These are phyloP conservation scores for Marasmius tenuissimus DNA, from an alignment of 1,284 basidiomycete species.

Conservation along the genomic window DNA sequence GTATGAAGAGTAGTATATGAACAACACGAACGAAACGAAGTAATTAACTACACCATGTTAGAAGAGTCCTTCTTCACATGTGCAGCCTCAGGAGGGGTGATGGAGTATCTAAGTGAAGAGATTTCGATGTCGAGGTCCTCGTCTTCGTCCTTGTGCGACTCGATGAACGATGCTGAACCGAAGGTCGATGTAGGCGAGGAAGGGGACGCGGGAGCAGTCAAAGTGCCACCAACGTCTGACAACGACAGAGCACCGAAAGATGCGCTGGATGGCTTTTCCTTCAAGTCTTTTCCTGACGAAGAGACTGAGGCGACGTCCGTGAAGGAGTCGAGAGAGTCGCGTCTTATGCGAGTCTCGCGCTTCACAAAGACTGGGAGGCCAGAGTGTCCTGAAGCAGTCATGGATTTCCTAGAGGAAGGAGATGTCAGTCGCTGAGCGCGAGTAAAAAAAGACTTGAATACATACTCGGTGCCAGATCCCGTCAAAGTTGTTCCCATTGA, in stretches of 20 bases:
- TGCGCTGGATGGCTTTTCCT: conserved; percentile 27
- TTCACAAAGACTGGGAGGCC: conserved; percentile 43
- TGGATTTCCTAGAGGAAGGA: conserved; percentile 9
- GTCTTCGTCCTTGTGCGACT: neutral
- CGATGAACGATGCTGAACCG: conserved; percentile 18
- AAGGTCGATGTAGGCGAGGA: conserved; percentile 20
- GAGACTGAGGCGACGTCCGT: conserved; percentile 32
- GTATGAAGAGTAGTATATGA: neutral
- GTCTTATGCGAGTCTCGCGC: conserved; percentile 38
- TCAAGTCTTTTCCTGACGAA: conserved; percentile 24
- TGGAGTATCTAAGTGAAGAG: conserved; percentile 4
- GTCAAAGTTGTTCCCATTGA: neutral
- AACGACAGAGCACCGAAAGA: conserved; percentile 37
- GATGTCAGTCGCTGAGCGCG: neutral
- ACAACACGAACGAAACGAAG: neutral
- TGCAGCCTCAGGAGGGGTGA: neutral
- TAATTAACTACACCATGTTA: neutral
- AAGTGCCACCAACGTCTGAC: conserved; percentile 35
- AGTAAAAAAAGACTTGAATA: neutral
- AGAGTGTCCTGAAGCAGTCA: conserved; percentile 20
- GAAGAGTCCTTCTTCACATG: neutral
- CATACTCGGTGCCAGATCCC: conserved; percentile 1
- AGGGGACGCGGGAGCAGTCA: conserved; percentile 32
- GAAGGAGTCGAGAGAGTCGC: conserved; percentile 46
- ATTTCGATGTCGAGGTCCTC: conserved; percentile 6